phyloP scores from a whole-genome alignment of 768 basidiomycete genomes.

The Suillus occidentalis region DNA sequence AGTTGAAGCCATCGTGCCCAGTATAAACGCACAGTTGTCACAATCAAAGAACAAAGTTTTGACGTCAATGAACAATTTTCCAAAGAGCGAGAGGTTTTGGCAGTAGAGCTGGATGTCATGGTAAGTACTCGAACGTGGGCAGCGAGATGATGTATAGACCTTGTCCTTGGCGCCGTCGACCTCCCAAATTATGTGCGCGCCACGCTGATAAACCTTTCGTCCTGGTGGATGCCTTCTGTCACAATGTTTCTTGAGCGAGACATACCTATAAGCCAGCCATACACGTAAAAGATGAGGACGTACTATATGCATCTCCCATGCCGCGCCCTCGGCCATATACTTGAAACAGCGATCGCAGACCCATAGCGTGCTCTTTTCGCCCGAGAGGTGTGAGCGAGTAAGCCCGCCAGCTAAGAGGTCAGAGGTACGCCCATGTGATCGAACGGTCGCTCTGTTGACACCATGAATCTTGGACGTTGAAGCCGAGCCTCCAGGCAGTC shows the following conservation, averaged over 20 bases:
- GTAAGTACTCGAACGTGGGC: not conserved
- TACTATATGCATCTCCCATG: slow-evolving; percentile 73
- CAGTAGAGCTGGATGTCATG: slow-evolving; percentile 74
- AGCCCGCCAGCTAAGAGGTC: slow-evolving; percentile 70
- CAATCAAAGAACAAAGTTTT: slow-evolving; percentile 94
- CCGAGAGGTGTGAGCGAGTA: slow-evolving; percentile 42
- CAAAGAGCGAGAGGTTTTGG: slow-evolving; percentile 93
- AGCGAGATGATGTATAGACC: slow-evolving; percentile 41
- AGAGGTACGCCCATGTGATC: slow-evolving; percentile 72
- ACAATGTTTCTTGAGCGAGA: slow-evolving; percentile 59
- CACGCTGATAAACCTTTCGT: slow-evolving; percentile 84
- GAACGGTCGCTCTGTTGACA: slow-evolving; percentile 47
- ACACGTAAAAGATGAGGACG: slow-evolving; percentile 22
- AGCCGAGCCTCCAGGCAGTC: slow-evolving; percentile 20
- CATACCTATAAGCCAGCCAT: slow-evolving; percentile 15
- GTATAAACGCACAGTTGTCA: slow-evolving; percentile 65
- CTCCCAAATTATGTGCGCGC: slow-evolving; percentile 91
- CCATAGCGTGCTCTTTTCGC: slow-evolving; percentile 62
- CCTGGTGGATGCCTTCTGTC: slow-evolving; percentile 77
- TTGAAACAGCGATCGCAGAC: slow-evolving; percentile 97
- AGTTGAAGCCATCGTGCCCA: not conserved
- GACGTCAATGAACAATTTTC: slow-evolving; percentile 98
- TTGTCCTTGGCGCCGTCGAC: slow-evolving; percentile 88
- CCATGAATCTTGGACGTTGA: slow-evolving; percentile 46
- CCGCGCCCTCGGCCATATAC: slow-evolving; percentile 78